Evolutionary conservation across 768 basidiomycete species (phyloP).

Genomic region (Suillus lakei): DNA sequence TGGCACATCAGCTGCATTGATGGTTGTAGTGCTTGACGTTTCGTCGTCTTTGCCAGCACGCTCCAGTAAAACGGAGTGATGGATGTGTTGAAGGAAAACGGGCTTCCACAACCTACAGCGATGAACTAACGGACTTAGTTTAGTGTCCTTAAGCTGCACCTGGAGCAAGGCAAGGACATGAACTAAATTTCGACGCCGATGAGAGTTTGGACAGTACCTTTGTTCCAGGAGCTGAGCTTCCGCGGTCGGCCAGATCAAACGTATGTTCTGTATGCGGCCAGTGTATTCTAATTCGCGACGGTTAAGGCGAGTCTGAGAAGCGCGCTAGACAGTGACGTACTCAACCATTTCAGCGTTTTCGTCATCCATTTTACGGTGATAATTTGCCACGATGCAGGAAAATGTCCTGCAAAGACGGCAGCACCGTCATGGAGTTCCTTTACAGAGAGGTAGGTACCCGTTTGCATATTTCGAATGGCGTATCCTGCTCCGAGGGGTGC

Average conservation of each 20-base stretch:
- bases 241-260: slow-evolving; percentile 30
- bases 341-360: slow-evolving; percentile 34
- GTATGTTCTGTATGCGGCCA: slow-evolving; percentile 33
- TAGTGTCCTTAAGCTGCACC: too few relatives aligned
- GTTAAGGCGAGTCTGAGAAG: background rate
- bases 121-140: too few relatives aligned
- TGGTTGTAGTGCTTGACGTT: background rate
- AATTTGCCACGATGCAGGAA: slow-evolving; percentile 32
- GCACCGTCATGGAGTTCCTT: background rate
- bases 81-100: background rate
- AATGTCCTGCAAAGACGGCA: slow-evolving; percentile 30
- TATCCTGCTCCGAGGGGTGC: slow-evolving; percentile 33
- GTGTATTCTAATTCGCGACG: slow-evolving; percentile 22
- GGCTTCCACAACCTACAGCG: slow-evolving; percentile 2
- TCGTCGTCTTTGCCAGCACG: background rate
- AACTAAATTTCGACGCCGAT: background rate
- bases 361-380: slow-evolving; percentile 28
- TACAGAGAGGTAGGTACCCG: slow-evolving; percentile 34
- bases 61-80: background rate
- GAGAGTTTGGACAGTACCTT: slow-evolving; percentile 20
- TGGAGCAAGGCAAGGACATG: background rate
- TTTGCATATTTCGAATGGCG: slow-evolving; percentile 35
- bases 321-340: slow-evolving; percentile 11
- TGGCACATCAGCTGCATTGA: background rate
- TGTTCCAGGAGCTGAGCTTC: slow-evolving; percentile 32